Evolutionary conservation across 2,329 filamentous ascomycete species (phyloP).

Genomic region (Aspergillus fischeri): DNA sequence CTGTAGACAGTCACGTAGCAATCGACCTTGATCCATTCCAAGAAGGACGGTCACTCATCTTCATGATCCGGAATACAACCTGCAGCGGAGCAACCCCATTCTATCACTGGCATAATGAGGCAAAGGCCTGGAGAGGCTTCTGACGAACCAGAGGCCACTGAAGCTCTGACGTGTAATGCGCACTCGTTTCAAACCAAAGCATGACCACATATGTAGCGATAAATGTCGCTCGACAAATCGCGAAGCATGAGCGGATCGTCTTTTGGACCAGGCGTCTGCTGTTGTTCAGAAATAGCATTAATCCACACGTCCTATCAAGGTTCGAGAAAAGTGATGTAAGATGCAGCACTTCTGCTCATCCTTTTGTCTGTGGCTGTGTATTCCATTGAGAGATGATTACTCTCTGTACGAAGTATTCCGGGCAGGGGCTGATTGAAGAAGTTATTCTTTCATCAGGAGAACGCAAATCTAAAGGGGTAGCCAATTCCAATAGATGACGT

Average conservation of each 20-base stretch:
- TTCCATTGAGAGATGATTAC: neutral
- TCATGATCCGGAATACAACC: neutral
- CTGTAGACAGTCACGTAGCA: neutral
- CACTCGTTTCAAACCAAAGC: neutral
- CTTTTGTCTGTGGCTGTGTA: neutral
- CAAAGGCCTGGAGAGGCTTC: neutral
- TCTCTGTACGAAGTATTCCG: neutral
- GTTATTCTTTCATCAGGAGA: neutral
- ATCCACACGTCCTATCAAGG: neutral
- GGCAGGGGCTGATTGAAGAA: neutral
- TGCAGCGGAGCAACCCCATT: neutral
- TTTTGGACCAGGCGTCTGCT: neutral
- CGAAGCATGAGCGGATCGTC: neutral
- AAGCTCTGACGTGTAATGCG: conserved; percentile 1
- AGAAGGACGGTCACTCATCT: neutral
- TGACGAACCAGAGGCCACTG: neutral
- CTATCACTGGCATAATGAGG: neutral
- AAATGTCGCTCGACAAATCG: neutral
- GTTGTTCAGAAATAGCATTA: neutral
- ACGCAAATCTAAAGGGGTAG: neutral
- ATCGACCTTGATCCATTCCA: neutral
- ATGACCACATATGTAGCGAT: neutral
- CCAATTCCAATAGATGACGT: neutral
- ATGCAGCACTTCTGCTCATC: neutral
- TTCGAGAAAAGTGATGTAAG: neutral